A percentile compares a stretch with the other conserved stretches of the same genome.
Conservation (phyloP, 1,139 yeast genomes). For the Yamadazyma pseudoaaseri region DNA sequence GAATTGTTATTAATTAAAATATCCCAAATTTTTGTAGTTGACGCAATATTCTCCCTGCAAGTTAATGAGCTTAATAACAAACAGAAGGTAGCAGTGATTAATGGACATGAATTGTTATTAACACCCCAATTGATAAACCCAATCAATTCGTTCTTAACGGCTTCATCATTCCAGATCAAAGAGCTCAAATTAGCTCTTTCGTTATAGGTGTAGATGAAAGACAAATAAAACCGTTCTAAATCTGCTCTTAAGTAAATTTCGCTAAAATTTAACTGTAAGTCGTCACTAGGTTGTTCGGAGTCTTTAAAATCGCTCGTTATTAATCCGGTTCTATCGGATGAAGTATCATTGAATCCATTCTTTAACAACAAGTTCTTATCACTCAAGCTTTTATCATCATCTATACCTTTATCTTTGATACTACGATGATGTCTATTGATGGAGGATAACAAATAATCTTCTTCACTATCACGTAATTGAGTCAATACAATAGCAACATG, state of each 20-base stretch:
- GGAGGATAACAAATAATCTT: conserved; percentile 67
- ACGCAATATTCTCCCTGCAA: conserved; percentile 55
- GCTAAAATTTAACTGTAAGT: conserved; percentile 40
- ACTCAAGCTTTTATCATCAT: background rate
- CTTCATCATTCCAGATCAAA: conserved; percentile 73
- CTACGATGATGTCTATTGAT: conserved; percentile 29
- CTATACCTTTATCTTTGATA: conserved; percentile 11
- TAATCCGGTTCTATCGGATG: background rate
- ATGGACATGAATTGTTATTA: conserved; percentile 71
- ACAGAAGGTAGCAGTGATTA: conserved; percentile 82
- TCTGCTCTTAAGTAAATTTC: conserved; percentile 73
- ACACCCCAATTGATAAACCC: conserved; percentile 92
- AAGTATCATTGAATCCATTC: background rate
- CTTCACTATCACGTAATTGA: conserved; percentile 81
- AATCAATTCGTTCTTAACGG: conserved; percentile 36
- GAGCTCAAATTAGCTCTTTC: conserved; percentile 58
- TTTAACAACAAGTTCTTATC: background rate
- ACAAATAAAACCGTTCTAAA: conserved; percentile 80
- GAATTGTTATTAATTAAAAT: conserved; percentile 32
- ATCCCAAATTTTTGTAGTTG: conserved; percentile 37
- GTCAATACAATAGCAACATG: conserved; percentile 80
- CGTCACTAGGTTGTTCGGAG: conserved; percentile 1
- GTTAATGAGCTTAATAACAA: conserved; percentile 75
- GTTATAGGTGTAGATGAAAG: conserved; percentile 69
- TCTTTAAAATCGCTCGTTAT: background rate